Evolutionary conservation across 2,329 filamentous ascomycete species (phyloP), one percentile per base, ranked within the genome.

Genomic region (Neopestalotiopsis clavispora): DNA sequence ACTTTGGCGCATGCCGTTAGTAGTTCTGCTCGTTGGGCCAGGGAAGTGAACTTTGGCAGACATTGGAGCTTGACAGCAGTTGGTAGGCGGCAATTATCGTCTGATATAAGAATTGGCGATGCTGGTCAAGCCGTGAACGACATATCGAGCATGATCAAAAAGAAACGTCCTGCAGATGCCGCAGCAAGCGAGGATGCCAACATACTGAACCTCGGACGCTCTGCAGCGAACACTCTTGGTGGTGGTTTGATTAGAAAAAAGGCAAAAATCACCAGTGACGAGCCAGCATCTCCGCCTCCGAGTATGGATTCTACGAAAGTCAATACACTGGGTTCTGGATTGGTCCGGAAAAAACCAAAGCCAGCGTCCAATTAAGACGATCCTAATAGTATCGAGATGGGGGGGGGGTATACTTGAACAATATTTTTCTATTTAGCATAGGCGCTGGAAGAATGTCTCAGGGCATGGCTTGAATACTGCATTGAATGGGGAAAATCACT

Each of bases 1-100:
- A 91, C 86, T 9, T 79, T 90, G 3, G 86, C 88, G 12, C 87
- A 91, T 62, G 90, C 91, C 0, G 82, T 81, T 1, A 83, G 84
- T 40, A 94, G 92, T 74, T 93, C 92, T 2, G 82, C 80, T 65
- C 88, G 91, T 66, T 96, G 93, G 92, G 84, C 90, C 58, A 85
- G 85, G 14, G 92, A 95, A 75, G 89, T 91, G 1, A 87, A 86
- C 17, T 81, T 84, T 68, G 85, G 86, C 0, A 78, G 82, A 1
- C 74, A 78, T 23, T 91, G 88, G 89, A 86, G 87, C 0, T 75
- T 84, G 9, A 78, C 81, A 0, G 80, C 91, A 1, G 76, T 79
- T 3, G 90, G 90, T 0, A 79, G 75, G 40, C 78, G 79, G 40
- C 78, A 78, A 40, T 66, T 75, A 12, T 71, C 76, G 9, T 68